Evolutionary conservation across 2,329 filamentous ascomycete species (phyloP), one percentile per base, ranked within the genome.

Genomic region (Microcyclospora pomicola): DNA sequence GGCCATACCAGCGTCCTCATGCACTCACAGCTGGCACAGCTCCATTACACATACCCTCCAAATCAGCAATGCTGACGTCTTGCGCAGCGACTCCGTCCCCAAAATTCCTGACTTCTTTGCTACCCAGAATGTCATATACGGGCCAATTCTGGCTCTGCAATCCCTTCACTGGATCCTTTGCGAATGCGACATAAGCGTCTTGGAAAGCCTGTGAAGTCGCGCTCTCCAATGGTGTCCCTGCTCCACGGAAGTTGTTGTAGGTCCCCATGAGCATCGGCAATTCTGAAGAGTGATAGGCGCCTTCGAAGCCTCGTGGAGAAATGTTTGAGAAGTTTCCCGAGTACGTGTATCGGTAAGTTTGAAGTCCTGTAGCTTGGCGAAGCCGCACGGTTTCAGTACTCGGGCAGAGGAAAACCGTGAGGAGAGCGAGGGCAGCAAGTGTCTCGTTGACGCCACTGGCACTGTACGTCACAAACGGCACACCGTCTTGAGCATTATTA

Each of bases 271-370:
- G 42, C 45, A 64, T 41, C 10, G 59, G 56, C 15, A 61, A 46
- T 35, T 66, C 61, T 6, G 50, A 49, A 31, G 51, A 54, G 41
- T 67, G 64, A 36, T 61, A 67, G 1, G 62, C 63, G 5, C 63
- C 63, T 33, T 66, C 51, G 61, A 62, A 67, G 2, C 50, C 41
- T 16, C 50, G 49, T 0, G 58, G 58, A 11, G 56, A 54, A 35
- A 65, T 55, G 41, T 67, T 66, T 14, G 59, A 49, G 44, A 63
- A 66, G 37, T 61, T 59, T 7, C 19, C 19, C 2, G 54, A 53
- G 42, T 62, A 64, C 33, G 56, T 49, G 45, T 62, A 65, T 14
- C 62, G 59, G 44, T 58, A 65, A 2, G 62, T 62, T 2, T 53
- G 49, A 1, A 52, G 42, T 12, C 51, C 52, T 24, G 43, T 47